Base-by-base conservation (phyloP, 805 yeast genomes). In the Maudiozyma serrabonitensis region DNA sequence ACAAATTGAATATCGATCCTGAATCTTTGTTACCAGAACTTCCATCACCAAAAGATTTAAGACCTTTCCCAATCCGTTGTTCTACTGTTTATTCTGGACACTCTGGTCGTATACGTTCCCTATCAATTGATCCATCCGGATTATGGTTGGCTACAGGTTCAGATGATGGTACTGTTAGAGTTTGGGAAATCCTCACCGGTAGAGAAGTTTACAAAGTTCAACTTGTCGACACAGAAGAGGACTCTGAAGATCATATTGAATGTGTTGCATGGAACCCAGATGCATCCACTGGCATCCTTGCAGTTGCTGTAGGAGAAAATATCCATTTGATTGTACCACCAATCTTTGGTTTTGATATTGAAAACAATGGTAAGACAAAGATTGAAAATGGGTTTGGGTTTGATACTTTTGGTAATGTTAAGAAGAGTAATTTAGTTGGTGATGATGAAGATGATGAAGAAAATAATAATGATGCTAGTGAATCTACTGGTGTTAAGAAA, bases 181-280 rank as follows among this genome's bases (percentile, higher is more conserved):
- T 93, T n/a, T 93, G 99, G 98, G 99, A 93, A 71, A 82, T 89
- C 18, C 71, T 89, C 52, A 87, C 97, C 5, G 99, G 99, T 44
- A 82, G 99, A 69, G 95, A 91, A 72, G 87, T 91, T 46, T 87
- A 79, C 75, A 78, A 79, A 52, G 72, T 78, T n/a, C 69, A 70
- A 50, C 59, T 80, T 19, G 63, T 78, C 19, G 75, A 79, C 25
- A 69, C 63, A 8, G 79, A 77, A 48, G 72, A 72, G 34, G 72
- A 72, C 31, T 76, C 79, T 48, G 93, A 86, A 53, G 96, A 88
- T 64, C 83, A 83, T 56, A 79, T 89, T 52, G 95, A 87, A 60
- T 70, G 80, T 42, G 69, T 91, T 35, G 87, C 84, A 60, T 91
- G 99, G 99, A 87, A 88, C 66, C 99, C 99, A 16, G 84, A 79